phyloP scores from a whole-genome alignment of 768 basidiomycete genomes.

The Fibroporia radiculosa region DNA sequence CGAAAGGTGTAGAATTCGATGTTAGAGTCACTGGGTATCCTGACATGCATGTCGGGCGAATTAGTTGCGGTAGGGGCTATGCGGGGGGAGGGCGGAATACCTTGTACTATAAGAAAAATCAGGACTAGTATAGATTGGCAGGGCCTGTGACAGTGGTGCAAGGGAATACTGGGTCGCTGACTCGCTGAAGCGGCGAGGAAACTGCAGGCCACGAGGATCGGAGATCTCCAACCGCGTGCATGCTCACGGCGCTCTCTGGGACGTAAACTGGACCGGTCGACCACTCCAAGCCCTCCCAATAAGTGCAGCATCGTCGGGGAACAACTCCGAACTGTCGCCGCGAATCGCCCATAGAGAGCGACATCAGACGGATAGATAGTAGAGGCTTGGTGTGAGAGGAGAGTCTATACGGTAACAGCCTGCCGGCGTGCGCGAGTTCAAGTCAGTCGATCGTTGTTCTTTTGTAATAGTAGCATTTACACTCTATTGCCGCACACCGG shows the following conservation, averaged over 20 bases:
- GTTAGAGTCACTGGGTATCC: background rate
- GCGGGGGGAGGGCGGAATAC: background rate
- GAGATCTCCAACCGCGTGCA: constrained; percentile 4
- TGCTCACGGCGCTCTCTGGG: constrained; percentile 1
- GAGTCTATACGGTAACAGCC: no score
- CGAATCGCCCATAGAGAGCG: no score
- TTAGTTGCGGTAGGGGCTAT: background rate
- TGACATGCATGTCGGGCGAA: constrained; percentile 4
- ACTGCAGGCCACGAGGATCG: constrained; percentile 3
- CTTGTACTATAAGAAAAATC: constrained; percentile 1
- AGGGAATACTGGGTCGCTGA: constrained; percentile 3
- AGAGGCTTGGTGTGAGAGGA: no score
- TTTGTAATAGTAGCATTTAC: no score
- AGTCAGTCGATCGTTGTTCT: no score
- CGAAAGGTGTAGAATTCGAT: constrained; percentile 42
- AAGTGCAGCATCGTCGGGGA: no score
- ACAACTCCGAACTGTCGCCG: no score
- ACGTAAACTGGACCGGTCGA: background rate
- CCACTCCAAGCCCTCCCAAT: no score
- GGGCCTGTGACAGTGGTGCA: constrained; percentile 5
- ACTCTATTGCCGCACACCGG: no score
- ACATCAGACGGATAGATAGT: no score
- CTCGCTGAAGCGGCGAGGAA: background rate
- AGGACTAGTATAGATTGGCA: background rate
- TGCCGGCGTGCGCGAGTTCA: no score